A percentile compares a stretch with the other conserved stretches of the same genome.
Conservation (phyloP, 2,329 filamentous ascomycete genomes). For the Gliomastix tumulicola region DNA sequence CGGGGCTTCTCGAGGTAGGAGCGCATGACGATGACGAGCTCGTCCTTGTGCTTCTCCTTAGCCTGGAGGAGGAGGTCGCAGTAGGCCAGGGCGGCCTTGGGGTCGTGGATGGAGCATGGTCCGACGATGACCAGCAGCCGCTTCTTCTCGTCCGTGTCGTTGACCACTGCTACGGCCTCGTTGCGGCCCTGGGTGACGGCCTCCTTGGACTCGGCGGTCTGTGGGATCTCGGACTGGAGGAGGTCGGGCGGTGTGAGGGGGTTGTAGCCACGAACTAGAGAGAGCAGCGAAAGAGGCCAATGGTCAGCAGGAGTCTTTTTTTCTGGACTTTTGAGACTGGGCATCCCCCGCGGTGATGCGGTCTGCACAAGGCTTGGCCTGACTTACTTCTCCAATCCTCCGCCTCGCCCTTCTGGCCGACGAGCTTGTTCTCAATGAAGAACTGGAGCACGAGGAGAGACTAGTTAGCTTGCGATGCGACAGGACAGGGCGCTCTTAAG, state of each 20-base stretch:
- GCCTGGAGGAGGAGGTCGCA: constrained; percentile 74
- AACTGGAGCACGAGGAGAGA: too few relatives aligned
- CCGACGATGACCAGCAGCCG: constrained; percentile 72
- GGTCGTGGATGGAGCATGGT: constrained; percentile 96
- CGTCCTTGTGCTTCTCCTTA: constrained; percentile 81
- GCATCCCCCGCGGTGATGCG: too few relatives aligned
- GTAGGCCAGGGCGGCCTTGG: constrained; percentile 84
- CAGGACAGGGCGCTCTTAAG: too few relatives aligned
- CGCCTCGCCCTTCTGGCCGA: constrained; percentile 65
- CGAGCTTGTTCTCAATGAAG: constrained; percentile 72
- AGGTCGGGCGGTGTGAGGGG: constrained; percentile 88
- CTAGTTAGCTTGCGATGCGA: too few relatives aligned
- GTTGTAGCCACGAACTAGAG: constrained; percentile 77
- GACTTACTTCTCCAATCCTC: constrained; percentile 78
- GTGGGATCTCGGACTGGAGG: constrained; percentile 84
- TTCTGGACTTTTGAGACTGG: too few relatives aligned
- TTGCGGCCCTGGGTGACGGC: constrained; percentile 57
- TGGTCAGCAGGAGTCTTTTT: too few relatives aligned
- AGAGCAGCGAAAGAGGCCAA: constrained; percentile 16
- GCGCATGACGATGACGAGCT: constrained; percentile 94
- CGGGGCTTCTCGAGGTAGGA: constrained; percentile 98
- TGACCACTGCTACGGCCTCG: constrained; percentile 62
- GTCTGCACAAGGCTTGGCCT: too few relatives aligned
- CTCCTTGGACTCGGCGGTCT: constrained; percentile 47
- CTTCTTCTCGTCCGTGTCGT: constrained; percentile 54